Evolutionary conservation across 805 yeast species (phyloP), one percentile per base, ranked within the genome.

Genomic region (Spencermartinsiella europaea): DNA sequence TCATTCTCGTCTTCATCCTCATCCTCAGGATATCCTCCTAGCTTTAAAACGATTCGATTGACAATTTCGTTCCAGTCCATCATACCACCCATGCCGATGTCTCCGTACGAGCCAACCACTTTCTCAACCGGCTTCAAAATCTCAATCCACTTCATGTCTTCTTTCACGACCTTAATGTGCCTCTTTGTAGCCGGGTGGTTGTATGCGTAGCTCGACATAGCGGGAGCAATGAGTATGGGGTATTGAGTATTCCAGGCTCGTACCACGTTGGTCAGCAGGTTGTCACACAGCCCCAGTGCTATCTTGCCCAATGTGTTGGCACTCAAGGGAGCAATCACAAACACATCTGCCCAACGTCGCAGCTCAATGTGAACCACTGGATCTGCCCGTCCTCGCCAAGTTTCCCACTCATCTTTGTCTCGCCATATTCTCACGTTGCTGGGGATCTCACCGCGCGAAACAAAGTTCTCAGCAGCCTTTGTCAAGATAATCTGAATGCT

Each of bases 31-130:
- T 76, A 68, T 47, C 80, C 74, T 53, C 82, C 79, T 53, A 89
- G 69, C 61, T 82, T 83, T 66, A 81, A 72, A 17, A 85, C 95
- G 41, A 87, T 74, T 57, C 81, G 80, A 61, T 89, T 95, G 16
- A 89, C 96, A 57, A 93, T 83, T 63, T 90, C 97, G 63, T 87
- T 85, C 80, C 95, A 88, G 58, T 93, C 98, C 83, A 90, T 84
- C 98, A 93, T 93, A 45, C 99, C 98, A 41, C 99, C 98, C 88
- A 93, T 85, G n/a, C 98, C 98, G 20, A 93, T 89, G 58, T 91
- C 98, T 51, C 99, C 98, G 69, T 90, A 88, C 36, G 87, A 77
- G 47, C 95, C 88, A 60, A 85, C 80, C 4, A 91, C 95, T 65
- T 91, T 91, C 65, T 91, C 99, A 20, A 89, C 88, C 0, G 99